Percentiles rank a stretch among this genome's conserved stretches.
Conservation (phyloP, 441 rosid species). For the Daphne laureola region DNA sequence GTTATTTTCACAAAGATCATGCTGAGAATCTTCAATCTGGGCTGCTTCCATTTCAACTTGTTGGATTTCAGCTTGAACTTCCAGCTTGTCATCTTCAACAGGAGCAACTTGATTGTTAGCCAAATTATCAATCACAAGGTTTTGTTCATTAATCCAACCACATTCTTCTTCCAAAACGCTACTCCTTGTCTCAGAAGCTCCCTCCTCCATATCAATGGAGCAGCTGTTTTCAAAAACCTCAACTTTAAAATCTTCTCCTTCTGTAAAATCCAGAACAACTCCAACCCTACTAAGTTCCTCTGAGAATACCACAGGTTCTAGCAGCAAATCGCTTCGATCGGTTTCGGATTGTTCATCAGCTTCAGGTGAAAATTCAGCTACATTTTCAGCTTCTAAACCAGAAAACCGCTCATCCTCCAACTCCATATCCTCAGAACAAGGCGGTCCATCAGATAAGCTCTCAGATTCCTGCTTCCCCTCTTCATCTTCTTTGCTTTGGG, state of each 20-base stretch:
- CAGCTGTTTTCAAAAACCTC: constrained; percentile 13
- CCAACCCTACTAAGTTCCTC: constrained; percentile 11
- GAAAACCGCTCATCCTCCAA: constrained; percentile 33
- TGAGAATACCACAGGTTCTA: constrained; percentile 14
- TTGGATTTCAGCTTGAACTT: too few relatives aligned
- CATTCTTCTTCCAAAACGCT: too few relatives aligned
- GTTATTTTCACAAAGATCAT: not conserved
- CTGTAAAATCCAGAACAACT: constrained; percentile 7
- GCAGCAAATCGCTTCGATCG: constrained; percentile 16
- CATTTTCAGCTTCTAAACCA: constrained; percentile 15
- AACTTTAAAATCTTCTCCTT: constrained; percentile 11
- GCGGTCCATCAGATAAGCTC: constrained; percentile 29
- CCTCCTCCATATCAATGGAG: not conserved
- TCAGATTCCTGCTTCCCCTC: constrained; percentile 19
- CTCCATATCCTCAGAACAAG: constrained; percentile 36
- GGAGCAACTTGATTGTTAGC: too few relatives aligned
- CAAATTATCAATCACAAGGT: too few relatives aligned
- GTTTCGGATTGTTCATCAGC: constrained; percentile 20
- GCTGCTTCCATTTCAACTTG: too few relatives aligned
- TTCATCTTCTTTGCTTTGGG: constrained; percentile 20
- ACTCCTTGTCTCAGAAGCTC: too few relatives aligned
- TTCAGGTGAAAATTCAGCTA: constrained; percentile 14
- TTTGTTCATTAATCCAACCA: too few relatives aligned
- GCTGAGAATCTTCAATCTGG: not conserved
- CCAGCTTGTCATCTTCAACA: too few relatives aligned